These are phyloP conservation scores for Candida adriatica DNA, from an alignment of 805 yeast genomes.

Conservation along the genomic window DNA sequence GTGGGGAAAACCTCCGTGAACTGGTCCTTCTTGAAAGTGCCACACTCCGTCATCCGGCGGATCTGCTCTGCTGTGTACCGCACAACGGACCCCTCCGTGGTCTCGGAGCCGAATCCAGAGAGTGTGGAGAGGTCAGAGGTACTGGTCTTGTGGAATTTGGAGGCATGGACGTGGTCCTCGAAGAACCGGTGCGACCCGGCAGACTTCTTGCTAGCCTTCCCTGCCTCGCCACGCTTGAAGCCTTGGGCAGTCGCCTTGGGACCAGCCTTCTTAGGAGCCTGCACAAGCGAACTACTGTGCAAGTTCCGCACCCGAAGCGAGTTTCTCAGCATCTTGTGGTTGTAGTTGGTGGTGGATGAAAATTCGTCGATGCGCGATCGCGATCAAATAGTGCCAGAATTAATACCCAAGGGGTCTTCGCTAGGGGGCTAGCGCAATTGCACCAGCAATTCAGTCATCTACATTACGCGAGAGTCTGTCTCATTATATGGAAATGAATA, in stretches of 20 bases:
- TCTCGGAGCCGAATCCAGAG: conserved; percentile 16
- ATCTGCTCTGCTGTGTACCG: conserved; percentile 34
- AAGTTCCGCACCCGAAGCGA: conserved; percentile 3
- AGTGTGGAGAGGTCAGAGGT: conserved; percentile 18
- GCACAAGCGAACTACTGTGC: conserved; percentile 1
- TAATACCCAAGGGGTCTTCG: too few relatives aligned
- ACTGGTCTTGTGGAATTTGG: conserved; percentile 19
- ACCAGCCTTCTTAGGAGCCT: conserved; percentile 7
- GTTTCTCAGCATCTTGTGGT: conserved; percentile 9
- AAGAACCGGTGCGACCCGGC: conserved; percentile 17
- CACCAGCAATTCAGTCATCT: too few relatives aligned
- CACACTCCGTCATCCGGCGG: conserved; percentile 42
- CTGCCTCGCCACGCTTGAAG: conserved; percentile 11
- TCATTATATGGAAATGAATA: too few relatives aligned
- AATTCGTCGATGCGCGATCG: too few relatives aligned
- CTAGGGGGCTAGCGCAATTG: too few relatives aligned
- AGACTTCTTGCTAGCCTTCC: conserved; percentile 12
- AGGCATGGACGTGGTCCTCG: conserved; percentile 20
- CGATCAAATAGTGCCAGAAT: too few relatives aligned
- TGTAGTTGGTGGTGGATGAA: too few relatives aligned
- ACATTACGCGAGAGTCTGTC: too few relatives aligned
- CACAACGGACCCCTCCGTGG: conserved; percentile 25
- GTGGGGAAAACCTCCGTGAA: conserved; percentile 55
- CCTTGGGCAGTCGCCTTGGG: conserved; percentile 14
- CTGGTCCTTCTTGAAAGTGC: conserved; percentile 63